Base-by-base conservation (phyloP, 176 grass and related monocot species). In the Aegilops tauschii region DNA sequence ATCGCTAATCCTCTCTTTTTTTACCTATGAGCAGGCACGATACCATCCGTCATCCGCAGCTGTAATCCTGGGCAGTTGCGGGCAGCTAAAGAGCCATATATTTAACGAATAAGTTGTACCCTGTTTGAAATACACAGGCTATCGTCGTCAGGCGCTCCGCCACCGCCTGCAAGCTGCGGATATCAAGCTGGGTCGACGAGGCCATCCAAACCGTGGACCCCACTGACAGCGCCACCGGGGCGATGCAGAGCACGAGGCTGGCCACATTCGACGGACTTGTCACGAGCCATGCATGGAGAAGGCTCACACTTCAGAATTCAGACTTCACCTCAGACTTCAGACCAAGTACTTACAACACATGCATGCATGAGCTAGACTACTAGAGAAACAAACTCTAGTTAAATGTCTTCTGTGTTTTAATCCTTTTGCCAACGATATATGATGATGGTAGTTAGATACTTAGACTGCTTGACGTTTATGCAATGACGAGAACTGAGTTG, bases 211-310 rank as follows among this genome's bases (percentile, higher is more conserved):
- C 70, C 0, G 16, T 80, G 31, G 79, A 66, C 3, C 59, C 79
- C 16, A 36, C 79, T 1, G 70, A 76, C 1, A 87, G 79, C 6
- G 42, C 79, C 23, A 76, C 31, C 4, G 86, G 17, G 23, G 31
- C 44, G 0, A 87, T 76, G 69, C 79, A 79, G n/a, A 87, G 69
- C 30, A 23, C 69, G 69, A 87, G 79, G 31, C 59, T 56, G 10
- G 29, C 10, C 5, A 39, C 37, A 28, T 18, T 42, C 5, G 32
- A 69, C n/a, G 20, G 56, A 16, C 30, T 73, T 85, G 21, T 47
- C 11, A 25, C 11, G 39, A 14, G 85, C 85, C 85, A 87, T 87
- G 69, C 85, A 87, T 87, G 69, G 5, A 3, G 23, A 50, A 29
- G 85, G 52, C 28, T 42, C 67, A 47, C 8, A 2, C 9, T 76